These are phyloP conservation scores for Torulaspora microellipsoides DNA, from an alignment of 805 yeast genomes.

Conservation along the genomic window DNA sequence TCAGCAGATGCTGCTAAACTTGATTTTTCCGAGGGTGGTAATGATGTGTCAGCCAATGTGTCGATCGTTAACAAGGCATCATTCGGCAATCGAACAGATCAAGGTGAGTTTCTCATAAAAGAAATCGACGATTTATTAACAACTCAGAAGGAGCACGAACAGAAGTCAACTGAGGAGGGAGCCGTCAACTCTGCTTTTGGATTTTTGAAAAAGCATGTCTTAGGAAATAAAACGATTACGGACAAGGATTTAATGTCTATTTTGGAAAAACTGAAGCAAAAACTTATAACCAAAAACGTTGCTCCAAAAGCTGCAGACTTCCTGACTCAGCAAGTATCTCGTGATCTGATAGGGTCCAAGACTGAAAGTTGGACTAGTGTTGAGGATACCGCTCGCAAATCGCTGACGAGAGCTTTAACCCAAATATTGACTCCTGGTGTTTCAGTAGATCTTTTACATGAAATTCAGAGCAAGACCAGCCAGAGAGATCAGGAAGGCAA, in stretches of 20 bases:
- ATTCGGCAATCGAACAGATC: constrained; percentile 39
- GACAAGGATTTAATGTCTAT: constrained; percentile 63
- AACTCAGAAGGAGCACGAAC: constrained; percentile 32
- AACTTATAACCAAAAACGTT: constrained; percentile 78
- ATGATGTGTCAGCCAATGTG: constrained; percentile 11
- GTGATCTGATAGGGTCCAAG: constrained; percentile 65
- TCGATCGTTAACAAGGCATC: constrained; percentile 31
- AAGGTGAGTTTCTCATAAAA: constrained; percentile 61
- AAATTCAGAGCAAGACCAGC: constrained; percentile 50
- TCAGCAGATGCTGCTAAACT: constrained; percentile 40
- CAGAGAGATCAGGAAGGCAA: constrained; percentile 25
- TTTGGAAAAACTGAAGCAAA: constrained; percentile 62
- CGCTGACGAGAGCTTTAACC: constrained; percentile 55
- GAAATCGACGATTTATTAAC: constrained; percentile 47
- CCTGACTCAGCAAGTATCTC: constrained; percentile 64
- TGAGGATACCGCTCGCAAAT: constrained; percentile 65
- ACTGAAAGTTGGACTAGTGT: constrained; percentile 72
- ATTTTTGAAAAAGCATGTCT: constrained; percentile 49
- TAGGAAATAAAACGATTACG: constrained; percentile 67
- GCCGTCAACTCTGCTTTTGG: constrained; percentile 41
- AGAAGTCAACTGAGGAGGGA: constrained; percentile 37
- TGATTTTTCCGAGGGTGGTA: constrained; percentile 50
- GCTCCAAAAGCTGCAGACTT: constrained; percentile 83
- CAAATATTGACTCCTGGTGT: constrained; percentile 87
- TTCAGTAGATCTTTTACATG: constrained; percentile 79